Conservation (phyloP, 371 early-diverging fungal species). For the Mortierella sp. region DNA sequence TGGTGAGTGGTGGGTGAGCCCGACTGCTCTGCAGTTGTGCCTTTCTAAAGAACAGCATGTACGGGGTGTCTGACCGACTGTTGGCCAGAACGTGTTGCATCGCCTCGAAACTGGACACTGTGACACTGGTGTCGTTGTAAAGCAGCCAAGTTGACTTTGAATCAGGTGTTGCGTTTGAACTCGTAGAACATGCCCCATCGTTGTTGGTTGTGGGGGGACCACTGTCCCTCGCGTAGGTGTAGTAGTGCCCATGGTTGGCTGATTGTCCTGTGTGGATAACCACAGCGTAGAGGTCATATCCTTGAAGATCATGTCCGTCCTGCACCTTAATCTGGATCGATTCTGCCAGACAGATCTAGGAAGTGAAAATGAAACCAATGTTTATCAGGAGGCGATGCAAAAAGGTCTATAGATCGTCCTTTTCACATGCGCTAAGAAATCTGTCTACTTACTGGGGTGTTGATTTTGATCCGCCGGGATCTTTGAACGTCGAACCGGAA, state of each 20-base stretch:
- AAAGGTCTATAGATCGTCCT: neutral
- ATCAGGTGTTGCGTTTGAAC: neutral
- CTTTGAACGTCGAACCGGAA: constrained; percentile 50
- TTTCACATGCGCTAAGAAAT: neutral
- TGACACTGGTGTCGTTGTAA: constrained; percentile 50
- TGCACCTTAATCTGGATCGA: constrained; percentile 21
- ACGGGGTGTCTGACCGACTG: constrained; percentile 41
- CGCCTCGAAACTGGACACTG: constrained; percentile 35
- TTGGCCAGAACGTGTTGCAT: constrained; percentile 32
- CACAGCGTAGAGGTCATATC: constrained; percentile 49
- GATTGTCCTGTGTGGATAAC: constrained; percentile 58
- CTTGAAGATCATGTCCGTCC: constrained; percentile 19
- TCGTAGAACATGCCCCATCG: neutral
- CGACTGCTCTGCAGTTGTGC: neutral
- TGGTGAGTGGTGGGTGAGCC: neutral
- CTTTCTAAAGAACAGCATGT: constrained; percentile 44
- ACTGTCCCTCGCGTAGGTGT: constrained; percentile 55
- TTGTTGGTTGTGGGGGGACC: neutral
- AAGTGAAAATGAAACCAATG: neutral
- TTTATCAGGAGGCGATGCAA: neutral
- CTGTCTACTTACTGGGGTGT: constrained; percentile 34
- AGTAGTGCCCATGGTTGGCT: constrained; percentile 61
- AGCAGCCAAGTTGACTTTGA: constrained; percentile 26
- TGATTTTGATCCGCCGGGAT: constrained; percentile 51
- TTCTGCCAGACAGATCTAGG: constrained; percentile 25